Evolutionary conservation across 2,329 filamentous ascomycete species (phyloP).

Genomic region (Bisporella sp.): DNA sequence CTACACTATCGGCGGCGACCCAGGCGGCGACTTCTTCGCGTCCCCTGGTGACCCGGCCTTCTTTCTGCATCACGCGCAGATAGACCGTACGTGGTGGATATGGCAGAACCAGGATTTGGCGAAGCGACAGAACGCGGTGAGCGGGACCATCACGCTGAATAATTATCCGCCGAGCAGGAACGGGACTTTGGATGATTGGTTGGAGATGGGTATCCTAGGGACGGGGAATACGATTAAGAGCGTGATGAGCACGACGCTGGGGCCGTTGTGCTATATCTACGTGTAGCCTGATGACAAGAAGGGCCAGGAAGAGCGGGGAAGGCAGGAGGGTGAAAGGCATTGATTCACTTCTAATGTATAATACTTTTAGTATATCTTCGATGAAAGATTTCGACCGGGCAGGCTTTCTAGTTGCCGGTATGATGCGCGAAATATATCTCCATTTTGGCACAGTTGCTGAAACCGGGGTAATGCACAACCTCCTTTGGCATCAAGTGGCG

Average conservation of each 20-base stretch:
- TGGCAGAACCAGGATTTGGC: slow-evolving; percentile 40
- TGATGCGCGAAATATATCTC: too few species aligned
- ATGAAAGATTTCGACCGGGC: too few species aligned
- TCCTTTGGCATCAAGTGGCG: too few species aligned
- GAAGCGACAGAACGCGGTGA: slow-evolving; percentile 21
- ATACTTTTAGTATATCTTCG: too few species aligned
- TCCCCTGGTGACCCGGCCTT: slow-evolving; percentile 40
- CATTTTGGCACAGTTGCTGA: too few species aligned
- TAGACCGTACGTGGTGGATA: slow-evolving; percentile 41
- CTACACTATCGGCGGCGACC: slow-evolving; percentile 38
- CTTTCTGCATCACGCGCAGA: slow-evolving; percentile 38
- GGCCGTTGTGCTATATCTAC: slow-evolving; percentile 40
- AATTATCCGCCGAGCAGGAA: slow-evolving; percentile 35
- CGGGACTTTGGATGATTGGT: slow-evolving; percentile 33
- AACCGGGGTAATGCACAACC: too few species aligned
- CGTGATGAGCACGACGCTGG: slow-evolving; percentile 35
- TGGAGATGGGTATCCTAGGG: slow-evolving; percentile 24
- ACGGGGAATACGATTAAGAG: slow-evolving; percentile 24
- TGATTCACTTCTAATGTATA: too few species aligned
- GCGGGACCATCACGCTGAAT: slow-evolving; percentile 36
- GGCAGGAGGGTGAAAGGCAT: too few species aligned
- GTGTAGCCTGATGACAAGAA: slow-evolving; percentile 15
- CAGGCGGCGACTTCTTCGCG: slow-evolving; percentile 38
- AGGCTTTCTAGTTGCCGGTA: too few species aligned
- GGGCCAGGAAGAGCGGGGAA: too few species aligned